Evolutionary conservation across 148 eudicot genomes (phyloP), one percentile per base, ranked within the genome.

Genomic region (Cornus controversa): DNA sequence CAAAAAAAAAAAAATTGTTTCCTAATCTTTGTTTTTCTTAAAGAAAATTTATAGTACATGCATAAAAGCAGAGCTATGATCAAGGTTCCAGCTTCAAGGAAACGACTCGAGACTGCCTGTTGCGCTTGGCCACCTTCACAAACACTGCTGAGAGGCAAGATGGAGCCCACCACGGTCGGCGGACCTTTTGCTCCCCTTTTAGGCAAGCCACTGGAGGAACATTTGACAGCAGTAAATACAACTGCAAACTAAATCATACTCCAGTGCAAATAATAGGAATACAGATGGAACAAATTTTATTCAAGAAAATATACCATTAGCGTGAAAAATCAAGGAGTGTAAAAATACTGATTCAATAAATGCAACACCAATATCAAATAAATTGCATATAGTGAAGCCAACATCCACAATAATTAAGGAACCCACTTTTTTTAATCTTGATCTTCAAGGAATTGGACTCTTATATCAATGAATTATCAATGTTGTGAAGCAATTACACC

Each of bases 161-260:
- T 15, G 98, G 98, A 54, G 98, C 97, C 98, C 98, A 94, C 98
- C 98, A 94, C 5, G 97, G 97, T 25, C 91, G 84, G 11, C 88
- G 91, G 34, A 92, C 94, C 70, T 84, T 94, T 79, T 94, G 97
- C 85, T 94, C 98, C 71, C 98, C 98, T 86, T 91, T 94, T 93
- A 94, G 87, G 86, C 98, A 94, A 76, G 97, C 98, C 85, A 94
- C 98, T 94, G 18, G 18, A 50, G 57, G 57, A 50, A 11, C 57
- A 50, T 50, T 50, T 50, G 10, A 45, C 1, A 10, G 10, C 50
- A 45, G 50, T 45, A 45, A 45, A 45, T 45, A 45, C 57, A 9
- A 40, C 9, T 40, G 45, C 7, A 50, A 50, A 50, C 7, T 3
- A 13, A 50, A 50, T 50, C 57, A 50, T 2, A 50, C 15, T 50